Conservation (phyloP, 2,329 filamentous ascomycete genomes). For the Cercospora janseana region DNA sequence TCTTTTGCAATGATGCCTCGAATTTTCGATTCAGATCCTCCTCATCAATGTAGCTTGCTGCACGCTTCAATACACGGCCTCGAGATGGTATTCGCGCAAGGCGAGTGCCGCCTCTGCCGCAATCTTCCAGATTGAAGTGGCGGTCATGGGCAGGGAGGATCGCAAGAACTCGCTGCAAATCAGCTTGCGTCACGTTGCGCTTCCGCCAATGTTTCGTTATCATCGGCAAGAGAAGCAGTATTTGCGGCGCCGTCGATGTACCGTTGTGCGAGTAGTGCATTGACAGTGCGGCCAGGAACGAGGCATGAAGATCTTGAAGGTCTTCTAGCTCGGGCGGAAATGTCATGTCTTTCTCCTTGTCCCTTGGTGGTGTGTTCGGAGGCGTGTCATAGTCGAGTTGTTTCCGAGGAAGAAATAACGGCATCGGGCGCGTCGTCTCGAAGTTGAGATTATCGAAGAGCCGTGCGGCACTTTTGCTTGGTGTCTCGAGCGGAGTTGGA, state of each 20-base stretch:
- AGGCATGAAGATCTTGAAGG: slow-evolving; percentile 47
- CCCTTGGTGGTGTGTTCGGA: slow-evolving; percentile 32
- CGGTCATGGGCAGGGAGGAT: slow-evolving; percentile 35
- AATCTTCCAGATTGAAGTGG: slow-evolving; percentile 32
- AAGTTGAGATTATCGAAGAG: slow-evolving; percentile 39
- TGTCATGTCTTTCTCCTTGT: slow-evolving; percentile 17
- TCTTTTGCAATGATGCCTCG: slow-evolving; percentile 46
- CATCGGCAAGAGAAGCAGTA: slow-evolving; percentile 42
- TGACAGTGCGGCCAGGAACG: slow-evolving; percentile 51
- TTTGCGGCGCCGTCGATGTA: slow-evolving; percentile 45
- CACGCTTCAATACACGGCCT: slow-evolving; percentile 24
- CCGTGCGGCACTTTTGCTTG: slow-evolving; percentile 36
- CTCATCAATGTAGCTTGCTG: slow-evolving; percentile 34
- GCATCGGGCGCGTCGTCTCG: slow-evolving; percentile 24
- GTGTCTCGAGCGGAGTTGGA: slow-evolving; percentile 36
- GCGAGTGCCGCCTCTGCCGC: slow-evolving; percentile 33
- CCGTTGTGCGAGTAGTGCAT: slow-evolving; percentile 53
- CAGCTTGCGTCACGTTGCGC: slow-evolving; percentile 46
- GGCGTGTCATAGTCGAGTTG: slow-evolving; percentile 35
- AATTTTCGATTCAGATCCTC: slow-evolving; percentile 51
- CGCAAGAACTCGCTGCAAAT: slow-evolving; percentile 48
- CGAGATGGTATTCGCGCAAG: slow-evolving; percentile 22
- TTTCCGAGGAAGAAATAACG: slow-evolving; percentile 23
- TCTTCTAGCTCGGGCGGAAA: slow-evolving; percentile 46
- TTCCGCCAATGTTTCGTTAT: slow-evolving; percentile 48